A percentile compares a stretch with the other conserved stretches of the same genome.
These are phyloP conservation scores for Chenopodium suecicum DNA, from an alignment of 148 eudicot genomes.

Conservation along the genomic window DNA sequence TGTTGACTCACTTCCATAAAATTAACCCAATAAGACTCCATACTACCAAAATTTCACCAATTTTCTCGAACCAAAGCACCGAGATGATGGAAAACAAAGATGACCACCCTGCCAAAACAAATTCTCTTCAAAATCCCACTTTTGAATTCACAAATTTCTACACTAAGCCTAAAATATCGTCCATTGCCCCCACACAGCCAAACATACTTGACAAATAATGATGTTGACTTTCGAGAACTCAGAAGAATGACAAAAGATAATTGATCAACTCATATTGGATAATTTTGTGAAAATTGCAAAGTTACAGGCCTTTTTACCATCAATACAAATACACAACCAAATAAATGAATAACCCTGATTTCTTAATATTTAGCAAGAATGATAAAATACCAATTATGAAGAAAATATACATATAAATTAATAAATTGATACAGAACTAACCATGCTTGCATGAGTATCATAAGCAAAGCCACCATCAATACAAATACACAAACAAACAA, in stretches of 20 bases:
- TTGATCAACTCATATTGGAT: not conserved
- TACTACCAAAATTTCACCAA: not conserved
- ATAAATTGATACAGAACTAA: not conserved
- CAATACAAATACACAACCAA: not conserved
- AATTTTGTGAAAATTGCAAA: not conserved
- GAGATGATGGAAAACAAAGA: not conserved
- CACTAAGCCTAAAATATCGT: not conserved
- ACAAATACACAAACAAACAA: not conserved
- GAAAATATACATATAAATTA: not conserved
- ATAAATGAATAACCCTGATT: not conserved
- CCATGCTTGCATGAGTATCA: constrained; percentile 31
- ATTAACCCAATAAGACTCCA: not conserved
- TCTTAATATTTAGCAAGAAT: not conserved
- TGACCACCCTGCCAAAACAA: not conserved
- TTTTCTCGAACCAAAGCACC: not conserved
- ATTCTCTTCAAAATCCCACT: not conserved
- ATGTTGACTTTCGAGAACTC: no score
- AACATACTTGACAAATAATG: no score
- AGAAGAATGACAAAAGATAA: not conserved
- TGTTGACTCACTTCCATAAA: not conserved
- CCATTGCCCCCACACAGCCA: not conserved
- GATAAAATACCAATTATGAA: not conserved
- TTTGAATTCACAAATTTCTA: not conserved
- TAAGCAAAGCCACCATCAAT: constrained; percentile 21
- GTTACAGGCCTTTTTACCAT: not conserved